A percentile compares a stretch with the other conserved stretches of the same genome.
Evolutionary conservation across 2,329 filamentous ascomycete species (phyloP).

Genomic region (Cladosporium sp.): DNA sequence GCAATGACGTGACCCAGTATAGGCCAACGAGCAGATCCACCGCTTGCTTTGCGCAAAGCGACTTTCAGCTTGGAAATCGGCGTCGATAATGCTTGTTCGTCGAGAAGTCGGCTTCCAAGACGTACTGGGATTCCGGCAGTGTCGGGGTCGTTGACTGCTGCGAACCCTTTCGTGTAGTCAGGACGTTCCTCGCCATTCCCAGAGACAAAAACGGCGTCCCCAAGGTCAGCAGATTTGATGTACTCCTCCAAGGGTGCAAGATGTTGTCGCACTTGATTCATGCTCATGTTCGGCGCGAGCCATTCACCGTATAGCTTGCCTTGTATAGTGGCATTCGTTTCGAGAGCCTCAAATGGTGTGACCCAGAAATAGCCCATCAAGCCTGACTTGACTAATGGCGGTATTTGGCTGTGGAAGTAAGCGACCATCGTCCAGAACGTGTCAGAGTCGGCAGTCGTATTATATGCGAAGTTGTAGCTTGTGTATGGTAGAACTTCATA

Average conservation of each 20-base stretch:
- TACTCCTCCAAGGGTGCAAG: slow-evolving; percentile 16
- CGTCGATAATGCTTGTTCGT: slow-evolving; percentile 16
- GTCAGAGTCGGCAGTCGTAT: slow-evolving; percentile 25
- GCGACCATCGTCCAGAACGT: slow-evolving; percentile 22
- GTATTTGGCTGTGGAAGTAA: slow-evolving; percentile 20
- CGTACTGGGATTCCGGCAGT: slow-evolving; percentile 18
- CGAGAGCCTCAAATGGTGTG: neutral
- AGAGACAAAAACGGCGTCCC: neutral
- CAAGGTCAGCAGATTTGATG: neutral
- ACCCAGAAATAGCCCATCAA: slow-evolving; percentile 23
- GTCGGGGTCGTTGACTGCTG: slow-evolving; percentile 9
- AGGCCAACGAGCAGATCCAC: neutral
- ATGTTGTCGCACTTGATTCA: neutral
- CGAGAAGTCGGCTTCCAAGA: slow-evolving; percentile 21
- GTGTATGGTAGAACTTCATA: slow-evolving; percentile 49
- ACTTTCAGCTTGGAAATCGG: neutral
- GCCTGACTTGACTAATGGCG: slow-evolving; percentile 18
- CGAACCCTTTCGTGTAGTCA: slow-evolving; percentile 9
- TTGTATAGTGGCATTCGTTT: neutral
- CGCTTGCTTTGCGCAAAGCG: neutral
- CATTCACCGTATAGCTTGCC: slow-evolving; percentile 14
- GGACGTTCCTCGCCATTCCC: neutral
- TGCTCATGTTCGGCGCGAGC: neutral
- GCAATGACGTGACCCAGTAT: slow-evolving; percentile 23
- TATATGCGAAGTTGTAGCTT: slow-evolving; percentile 50